These are phyloP conservation scores for Talaromyces verruculosus DNA, from an alignment of 2,329 filamentous ascomycete genomes.

Conservation along the genomic window DNA sequence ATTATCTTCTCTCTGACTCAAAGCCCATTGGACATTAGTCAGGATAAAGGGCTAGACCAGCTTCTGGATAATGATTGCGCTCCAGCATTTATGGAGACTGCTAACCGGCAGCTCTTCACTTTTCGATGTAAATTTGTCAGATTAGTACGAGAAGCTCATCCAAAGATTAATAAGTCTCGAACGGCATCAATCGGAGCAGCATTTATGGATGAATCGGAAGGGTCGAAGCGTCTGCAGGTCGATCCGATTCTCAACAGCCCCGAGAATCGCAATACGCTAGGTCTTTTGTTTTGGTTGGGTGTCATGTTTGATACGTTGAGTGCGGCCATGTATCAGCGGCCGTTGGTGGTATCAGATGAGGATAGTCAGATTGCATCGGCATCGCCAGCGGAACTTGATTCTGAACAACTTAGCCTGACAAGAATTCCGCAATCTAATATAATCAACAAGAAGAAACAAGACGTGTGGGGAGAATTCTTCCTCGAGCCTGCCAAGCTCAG, in stretches of 20 bases:
- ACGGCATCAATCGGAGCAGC: not conserved
- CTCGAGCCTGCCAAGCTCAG: constrained; percentile 24
- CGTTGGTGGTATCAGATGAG: constrained; percentile 48
- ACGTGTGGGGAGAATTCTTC: constrained; percentile 45
- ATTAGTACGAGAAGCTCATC: constrained; percentile 22
- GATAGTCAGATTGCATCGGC: constrained; percentile 41
- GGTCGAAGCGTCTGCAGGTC: constrained; percentile 5
- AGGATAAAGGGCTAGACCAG: constrained; percentile 22
- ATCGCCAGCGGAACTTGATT: constrained; percentile 6
- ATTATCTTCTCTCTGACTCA: constrained; percentile 51
- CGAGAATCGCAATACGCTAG: constrained; percentile 50
- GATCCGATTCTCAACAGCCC: constrained; percentile 28
- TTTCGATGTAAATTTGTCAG: constrained; percentile 28
- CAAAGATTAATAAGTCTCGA: not conserved
- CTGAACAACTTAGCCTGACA: constrained; percentile 20
- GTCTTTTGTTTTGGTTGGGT: constrained; percentile 58
- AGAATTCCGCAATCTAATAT: constrained; percentile 13
- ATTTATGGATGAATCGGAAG: constrained; percentile 13
- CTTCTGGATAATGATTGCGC: constrained; percentile 30
- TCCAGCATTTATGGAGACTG: constrained; percentile 43
- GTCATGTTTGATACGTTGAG: constrained; percentile 61
- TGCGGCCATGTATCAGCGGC: constrained; percentile 53
- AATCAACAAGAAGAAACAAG: constrained; percentile 22
- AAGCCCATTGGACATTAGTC: constrained; percentile 33
- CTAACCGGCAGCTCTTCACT: constrained; percentile 41